Base-by-base conservation (phyloP, 2,329 filamentous ascomycete genomes). In the Fusarium agapanthi region DNA sequence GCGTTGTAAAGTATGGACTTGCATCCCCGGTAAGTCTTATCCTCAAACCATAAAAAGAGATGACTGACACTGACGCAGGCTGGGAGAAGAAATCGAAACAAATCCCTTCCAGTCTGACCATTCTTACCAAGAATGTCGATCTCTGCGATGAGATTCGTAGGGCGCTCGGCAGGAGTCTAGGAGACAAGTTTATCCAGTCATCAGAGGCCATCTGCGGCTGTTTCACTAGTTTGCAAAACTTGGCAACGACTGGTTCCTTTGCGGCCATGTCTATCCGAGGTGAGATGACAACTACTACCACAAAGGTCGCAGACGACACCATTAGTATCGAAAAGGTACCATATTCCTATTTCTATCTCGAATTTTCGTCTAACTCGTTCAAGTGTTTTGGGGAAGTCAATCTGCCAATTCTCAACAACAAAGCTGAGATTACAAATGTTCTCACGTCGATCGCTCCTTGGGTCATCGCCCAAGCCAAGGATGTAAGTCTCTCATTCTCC, bases 11-110 rank as follows among this genome's bases (percentile, higher is more conserved):
- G 15, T 16, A 18, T 48, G 28, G 28, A 48, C 28, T 13, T 48
- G 45, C 4, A 22, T 48, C 0, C 45, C 45, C 11, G 45, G 45
- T 48, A 48, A 48, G 28, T 3, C 2, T 48, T 18, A 7, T 5
- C 15, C 1, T n/a, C 45, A 10, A n/a, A 8, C n/a, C 0, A n/a
- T 6, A 4, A 9, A 10, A n/a, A 6, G 1, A 0, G 0, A 18
- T 18, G 3, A n/a, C 28, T 48, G 22, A 48, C 28, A n/a, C 5
- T n/a, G 2, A 15, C 2, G 32, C 22, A 48, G 45, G 28, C 3
- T 48, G 45, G 28, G 45, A 48, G 22, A 48, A n/a, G 45, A 48
- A 32, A 32, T 32, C 28, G 45, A 48, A 32, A 10, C 45, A 48
- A 10, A 32, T 48, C 7, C 45, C 45, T 7, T 48, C 45, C 10